Conservation (phyloP, 140 eudicot species). For the Erigeron philadelphicus region DNA sequence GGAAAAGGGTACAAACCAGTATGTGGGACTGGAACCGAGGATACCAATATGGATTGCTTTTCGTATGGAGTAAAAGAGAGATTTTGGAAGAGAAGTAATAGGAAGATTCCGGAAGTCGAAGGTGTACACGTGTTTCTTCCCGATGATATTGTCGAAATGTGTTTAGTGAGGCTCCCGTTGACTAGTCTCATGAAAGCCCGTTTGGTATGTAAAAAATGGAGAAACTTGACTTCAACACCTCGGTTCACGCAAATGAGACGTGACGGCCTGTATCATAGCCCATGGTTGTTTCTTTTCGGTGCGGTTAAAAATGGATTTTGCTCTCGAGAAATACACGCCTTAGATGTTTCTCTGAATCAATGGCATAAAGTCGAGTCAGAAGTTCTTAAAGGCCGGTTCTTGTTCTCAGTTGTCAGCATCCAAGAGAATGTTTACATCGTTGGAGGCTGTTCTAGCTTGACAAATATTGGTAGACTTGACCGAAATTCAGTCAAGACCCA, state of each 20-base stretch:
- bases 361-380: slow-evolving; percentile 78
- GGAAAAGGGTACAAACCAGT: slow-evolving; percentile 49
- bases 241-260: slow-evolving; percentile 67
- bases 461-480: slow-evolving; percentile 66
- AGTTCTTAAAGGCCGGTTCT: slow-evolving; percentile 66
- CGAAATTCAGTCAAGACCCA: slow-evolving; percentile 84
- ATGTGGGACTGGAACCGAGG: slow-evolving; percentile 69
- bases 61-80: slow-evolving; percentile 62
- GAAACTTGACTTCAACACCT: slow-evolving; percentile 46
- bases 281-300: slow-evolving; percentile 85
- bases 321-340: slow-evolving; percentile 76
- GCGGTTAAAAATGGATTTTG: slow-evolving; percentile 70
- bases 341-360: slow-evolving; percentile 55
- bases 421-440: slow-evolving; percentile 59
- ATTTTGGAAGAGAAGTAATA: slow-evolving; percentile 52
- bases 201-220: slow-evolving; percentile 87
- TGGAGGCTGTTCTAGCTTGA: slow-evolving; percentile 95
- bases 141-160: slow-evolving; percentile 88
- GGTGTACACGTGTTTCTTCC: slow-evolving; percentile 57
- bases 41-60: slow-evolving; percentile 62
- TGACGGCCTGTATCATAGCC: slow-evolving; percentile 51
- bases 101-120: slow-evolving; percentile 36
- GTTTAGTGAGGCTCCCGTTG: slow-evolving; percentile 79
- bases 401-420: slow-evolving; percentile 69
- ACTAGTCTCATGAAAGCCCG: slow-evolving; percentile 85